phyloP scores from a whole-genome alignment of 2,329 filamentous ascomycete genomes.

The Ophioceras dolichostomum region DNA sequence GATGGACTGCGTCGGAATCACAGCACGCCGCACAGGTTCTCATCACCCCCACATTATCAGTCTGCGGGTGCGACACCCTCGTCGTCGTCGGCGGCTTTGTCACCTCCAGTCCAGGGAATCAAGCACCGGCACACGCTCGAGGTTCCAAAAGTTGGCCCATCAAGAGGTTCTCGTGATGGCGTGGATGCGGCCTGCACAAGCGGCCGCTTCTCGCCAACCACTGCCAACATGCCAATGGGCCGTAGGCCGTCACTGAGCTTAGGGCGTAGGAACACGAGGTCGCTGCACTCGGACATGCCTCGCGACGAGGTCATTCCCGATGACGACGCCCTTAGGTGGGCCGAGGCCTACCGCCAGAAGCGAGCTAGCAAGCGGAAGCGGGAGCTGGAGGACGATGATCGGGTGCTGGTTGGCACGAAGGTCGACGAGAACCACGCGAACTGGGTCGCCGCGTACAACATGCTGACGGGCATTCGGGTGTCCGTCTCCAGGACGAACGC shows the following conservation, averaged over 20 bases:
- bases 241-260: constrained; percentile 77
- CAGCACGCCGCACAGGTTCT: constrained; percentile 42
- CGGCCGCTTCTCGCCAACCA: constrained; percentile 68
- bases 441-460: constrained; percentile 97
- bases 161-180: constrained; percentile 61
- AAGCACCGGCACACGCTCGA: constrained; percentile 83
- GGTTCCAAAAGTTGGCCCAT: constrained; percentile 59
- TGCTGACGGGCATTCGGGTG: constrained; percentile 97
- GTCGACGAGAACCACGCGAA: constrained; percentile 96
- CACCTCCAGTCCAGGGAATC: constrained; percentile 42
- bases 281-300: constrained; percentile 71
- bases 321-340: constrained; percentile 84
- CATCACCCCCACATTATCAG: constrained; percentile 49
- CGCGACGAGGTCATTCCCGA: constrained; percentile 77
- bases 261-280: constrained; percentile 68
- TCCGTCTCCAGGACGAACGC: constrained; percentile 93
- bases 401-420: constrained; percentile 91
- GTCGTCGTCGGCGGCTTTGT: constrained; percentile 31
- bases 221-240: constrained; percentile 38
- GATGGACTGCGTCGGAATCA: constrained; percentile 10
- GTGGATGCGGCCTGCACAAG: constrained; percentile 54
- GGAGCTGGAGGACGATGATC: constrained; percentile 84
- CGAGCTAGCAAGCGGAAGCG: constrained; percentile 74
- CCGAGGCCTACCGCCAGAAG: constrained; percentile 86
- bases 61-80: constrained; percentile 23